phyloP scores from a whole-genome alignment of 192 early-diverging fungal genomes.

The Entomortierella lignicola region DNA sequence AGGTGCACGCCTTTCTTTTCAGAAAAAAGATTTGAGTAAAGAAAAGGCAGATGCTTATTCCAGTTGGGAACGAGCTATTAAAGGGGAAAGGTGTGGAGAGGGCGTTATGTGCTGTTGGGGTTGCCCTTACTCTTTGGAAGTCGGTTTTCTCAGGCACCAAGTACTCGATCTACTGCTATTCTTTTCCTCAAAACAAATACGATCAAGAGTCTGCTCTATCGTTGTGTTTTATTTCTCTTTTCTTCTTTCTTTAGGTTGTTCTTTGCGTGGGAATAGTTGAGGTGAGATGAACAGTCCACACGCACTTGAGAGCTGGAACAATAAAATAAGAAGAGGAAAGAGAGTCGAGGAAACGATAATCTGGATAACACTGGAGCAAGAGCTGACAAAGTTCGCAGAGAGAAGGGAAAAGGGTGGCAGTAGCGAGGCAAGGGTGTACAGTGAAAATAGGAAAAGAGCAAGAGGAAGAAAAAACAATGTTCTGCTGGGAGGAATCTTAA shows the following conservation, averaged over 20 bases:
- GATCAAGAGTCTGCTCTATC: background rate
- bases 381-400: background rate
- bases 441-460: background rate
- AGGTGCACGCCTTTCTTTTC: background rate
- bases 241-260: background rate
- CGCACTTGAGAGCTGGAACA: background rate
- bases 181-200: background rate
- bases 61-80: background rate
- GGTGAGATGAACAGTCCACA: background rate
- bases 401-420: background rate
- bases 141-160: background rate
- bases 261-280: background rate
- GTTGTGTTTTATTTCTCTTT: background rate
- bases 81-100: background rate
- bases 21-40: background rate
- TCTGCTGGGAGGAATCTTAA: background rate
- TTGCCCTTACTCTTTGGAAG: background rate
- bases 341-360: no score
- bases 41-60: background rate
- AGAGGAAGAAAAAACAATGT: slow-evolving; percentile 1
- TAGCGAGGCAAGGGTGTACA: background rate
- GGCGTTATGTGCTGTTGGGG: background rate
- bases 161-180: background rate
- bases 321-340: background rate
- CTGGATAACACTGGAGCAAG: background rate